Evolutionary conservation across 1,284 basidiomycete species (phyloP).

Genomic region (Porodaedalea pini): DNA sequence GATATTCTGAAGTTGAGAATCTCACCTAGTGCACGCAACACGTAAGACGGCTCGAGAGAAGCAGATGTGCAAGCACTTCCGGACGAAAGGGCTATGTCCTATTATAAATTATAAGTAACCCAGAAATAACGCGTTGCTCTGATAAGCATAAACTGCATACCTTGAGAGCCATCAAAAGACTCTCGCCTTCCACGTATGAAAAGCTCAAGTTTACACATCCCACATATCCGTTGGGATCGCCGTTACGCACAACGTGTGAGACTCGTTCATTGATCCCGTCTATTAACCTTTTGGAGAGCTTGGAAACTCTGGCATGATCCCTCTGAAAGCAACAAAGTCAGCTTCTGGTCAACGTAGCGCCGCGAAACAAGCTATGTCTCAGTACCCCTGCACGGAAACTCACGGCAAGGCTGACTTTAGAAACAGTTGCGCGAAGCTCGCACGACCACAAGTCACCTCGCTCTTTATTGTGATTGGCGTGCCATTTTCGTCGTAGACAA

Average conservation of each 20-base stretch:
- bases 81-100: conserved; percentile 96
- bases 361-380: conserved; percentile 36
- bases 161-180: conserved; percentile 97
- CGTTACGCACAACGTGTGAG: conserved; percentile 91
- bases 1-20: conserved; percentile 11
- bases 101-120: conserved; percentile 14
- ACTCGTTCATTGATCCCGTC: conserved; percentile 80
- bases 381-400: conserved; percentile 86
- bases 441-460: conserved; percentile 9
- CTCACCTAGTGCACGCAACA: conserved; percentile 88
- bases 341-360: background rate
- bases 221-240: conserved; percentile 83
- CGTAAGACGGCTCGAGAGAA: conserved; percentile 97
- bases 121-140: background rate
- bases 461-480: conserved; percentile 25
- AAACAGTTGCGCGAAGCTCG: background rate
- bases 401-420: conserved; percentile 53
- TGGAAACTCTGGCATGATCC: conserved; percentile 78
- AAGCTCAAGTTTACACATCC: conserved; percentile 96
- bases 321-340: conserved; percentile 44
- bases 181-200: conserved; percentile 97
- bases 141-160: conserved; percentile 57
- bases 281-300: conserved; percentile 81
- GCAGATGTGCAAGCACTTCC: conserved; percentile 99
- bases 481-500: conserved; percentile 34